A percentile compares a stretch with the other conserved stretches of the same genome.
Evolutionary conservation across 2,329 filamentous ascomycete genomes (phyloP).

Genomic region (Anisogramma anomala): DNA sequence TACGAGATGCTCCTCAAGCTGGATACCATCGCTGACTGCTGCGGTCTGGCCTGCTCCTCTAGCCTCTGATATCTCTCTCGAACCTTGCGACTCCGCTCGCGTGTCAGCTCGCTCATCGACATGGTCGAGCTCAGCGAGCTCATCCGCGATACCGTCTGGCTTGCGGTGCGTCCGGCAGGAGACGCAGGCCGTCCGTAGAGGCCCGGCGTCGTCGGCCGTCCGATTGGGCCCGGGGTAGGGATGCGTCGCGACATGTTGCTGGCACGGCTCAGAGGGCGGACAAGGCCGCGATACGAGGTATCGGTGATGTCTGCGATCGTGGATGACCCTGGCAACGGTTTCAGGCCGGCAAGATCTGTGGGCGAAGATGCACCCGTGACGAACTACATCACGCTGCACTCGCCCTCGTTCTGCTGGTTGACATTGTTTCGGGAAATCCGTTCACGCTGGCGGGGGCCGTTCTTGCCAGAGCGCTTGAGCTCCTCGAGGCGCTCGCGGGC

Average conservation of each 20-base stretch:
- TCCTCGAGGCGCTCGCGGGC: slow-evolving; percentile 88
- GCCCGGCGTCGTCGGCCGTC: slow-evolving; percentile 6
- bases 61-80: slow-evolving; percentile 11
- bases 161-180: no score
- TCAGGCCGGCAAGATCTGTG: neutral
- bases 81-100: slow-evolving; percentile 5
- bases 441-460: slow-evolving; percentile 60
- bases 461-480: slow-evolving; percentile 68
- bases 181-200: no score
- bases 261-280: neutral
- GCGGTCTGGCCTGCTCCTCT: slow-evolving; percentile 7
- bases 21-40: slow-evolving; percentile 6
- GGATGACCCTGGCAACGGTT: neutral
- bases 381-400: slow-evolving; percentile 68
- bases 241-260: neutral
- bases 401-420: slow-evolving; percentile 75
- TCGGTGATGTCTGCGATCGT: neutral
- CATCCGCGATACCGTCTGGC: neutral
- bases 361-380: slow-evolving; percentile 8
- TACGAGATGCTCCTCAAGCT: slow-evolving; percentile 10
- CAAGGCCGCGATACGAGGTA: slow-evolving; percentile 6
- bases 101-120: neutral
- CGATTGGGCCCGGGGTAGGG: slow-evolving; percentile 1
- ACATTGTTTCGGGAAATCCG: slow-evolving; percentile 72
- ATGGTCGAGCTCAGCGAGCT: neutral